Base-by-base conservation (phyloP, 2,329 filamentous ascomycete genomes). In the Herpotrichia juniperi region DNA sequence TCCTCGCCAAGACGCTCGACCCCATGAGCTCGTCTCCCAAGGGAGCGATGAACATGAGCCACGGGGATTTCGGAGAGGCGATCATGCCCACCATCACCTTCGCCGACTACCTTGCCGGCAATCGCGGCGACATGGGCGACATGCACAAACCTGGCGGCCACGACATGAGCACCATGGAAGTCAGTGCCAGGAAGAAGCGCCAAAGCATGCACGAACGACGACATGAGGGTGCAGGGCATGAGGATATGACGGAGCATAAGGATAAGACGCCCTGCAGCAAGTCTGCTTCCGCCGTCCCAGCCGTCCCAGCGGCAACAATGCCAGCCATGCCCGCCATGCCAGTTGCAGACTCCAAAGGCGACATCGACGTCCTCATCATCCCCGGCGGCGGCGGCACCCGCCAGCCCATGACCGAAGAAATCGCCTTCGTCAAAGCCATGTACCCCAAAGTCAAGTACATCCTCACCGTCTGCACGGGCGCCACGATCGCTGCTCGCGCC, bases 391-490 rank as follows among this genome's bases (percentile, higher is more conserved):
- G 71, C 0, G 87, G 86, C 1, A 78, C 69, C 25, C 50, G 75
- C 24, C 58, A 59, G 12, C 59, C 70, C 2, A 51, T 66, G 52
- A 59, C 57, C 0, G 64, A 71, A 4, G 74, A 79, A 2, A 72
- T 82, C 9, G 73, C 76, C 0, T 87, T 81, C 46, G 73, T 86
- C 34, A 66, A 70, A 19, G 66, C 70, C 0, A 68, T 73, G 7
- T 84, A 78, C 57, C 81, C 83, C 0, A 69, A 68, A 37, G 67
- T 87, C 45, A 67, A 82, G 54, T 81, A 84, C 55, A 67, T 89
- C 31, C 76, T 90, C 43, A 86, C 85, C 0, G 78, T 90, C 12
- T 90, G 87, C 69, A 90, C 85, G 0, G 87, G 87, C 0, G 76
- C 84, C 0, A 79, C 80, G 1, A 66, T 88, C 4, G 79, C 82